Evolutionary conservation across 305 asterid species (phyloP).

Genomic region (Solanum aculeatissimum): DNA sequence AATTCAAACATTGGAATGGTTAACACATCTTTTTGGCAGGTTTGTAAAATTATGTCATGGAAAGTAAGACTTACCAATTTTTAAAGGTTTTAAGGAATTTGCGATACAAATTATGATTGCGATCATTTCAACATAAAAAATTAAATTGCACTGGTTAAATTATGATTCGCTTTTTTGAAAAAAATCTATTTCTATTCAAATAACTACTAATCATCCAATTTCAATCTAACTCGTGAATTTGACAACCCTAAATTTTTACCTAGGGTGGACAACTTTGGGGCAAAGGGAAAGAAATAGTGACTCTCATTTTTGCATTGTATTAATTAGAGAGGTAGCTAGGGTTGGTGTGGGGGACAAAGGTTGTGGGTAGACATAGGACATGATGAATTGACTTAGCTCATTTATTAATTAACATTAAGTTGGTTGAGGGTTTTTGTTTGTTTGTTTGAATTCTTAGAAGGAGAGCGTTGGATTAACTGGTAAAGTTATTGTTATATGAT

Average conservation of each 20-base stretch:
- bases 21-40: background rate
- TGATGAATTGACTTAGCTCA: background rate
- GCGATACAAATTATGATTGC: background rate
- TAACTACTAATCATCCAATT: background rate
- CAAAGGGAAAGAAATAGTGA: background rate
- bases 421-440: background rate
- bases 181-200: background rate
- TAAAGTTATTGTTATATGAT: too few species aligned
- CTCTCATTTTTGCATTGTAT: background rate
- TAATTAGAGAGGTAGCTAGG: background rate
- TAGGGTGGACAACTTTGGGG: background rate
- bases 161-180: background rate
- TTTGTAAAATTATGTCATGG: background rate
- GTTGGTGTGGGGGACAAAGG: background rate
- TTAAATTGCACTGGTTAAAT: background rate
- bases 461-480: too few species aligned
- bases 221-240: background rate
- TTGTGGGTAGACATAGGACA: background rate
- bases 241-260: background rate
- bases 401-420: background rate
- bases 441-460: background rate
- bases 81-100: background rate
- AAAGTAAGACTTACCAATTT: too few species aligned
- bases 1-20: background rate
- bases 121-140: background rate